phyloP scores from a whole-genome alignment of 2,329 filamentous ascomycete species.

The Pochonia chlamydosporia region DNA sequence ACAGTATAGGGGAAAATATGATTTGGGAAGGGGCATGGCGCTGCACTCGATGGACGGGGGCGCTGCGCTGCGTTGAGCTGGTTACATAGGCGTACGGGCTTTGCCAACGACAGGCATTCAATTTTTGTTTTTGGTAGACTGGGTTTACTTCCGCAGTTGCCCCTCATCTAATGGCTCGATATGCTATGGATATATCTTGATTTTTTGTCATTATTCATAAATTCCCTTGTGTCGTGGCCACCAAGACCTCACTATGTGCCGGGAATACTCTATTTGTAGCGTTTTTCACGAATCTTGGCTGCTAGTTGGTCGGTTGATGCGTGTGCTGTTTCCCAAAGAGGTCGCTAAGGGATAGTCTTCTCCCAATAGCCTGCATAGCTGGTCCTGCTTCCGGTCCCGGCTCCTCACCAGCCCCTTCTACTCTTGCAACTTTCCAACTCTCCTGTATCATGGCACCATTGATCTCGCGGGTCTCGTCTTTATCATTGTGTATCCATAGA shows the following conservation, averaged over 20 bases:
- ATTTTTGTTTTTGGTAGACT: constrained; percentile 1
- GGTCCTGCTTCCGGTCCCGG: constrained; percentile 27
- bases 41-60: background rate
- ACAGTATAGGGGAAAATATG: constrained; percentile 46
- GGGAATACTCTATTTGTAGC: too few relatives aligned
- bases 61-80: background rate
- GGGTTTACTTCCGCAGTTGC: background rate
- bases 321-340: constrained; percentile 33
- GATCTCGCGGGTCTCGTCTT: constrained; percentile 35
- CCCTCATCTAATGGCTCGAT: background rate
- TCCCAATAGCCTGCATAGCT: constrained; percentile 38
- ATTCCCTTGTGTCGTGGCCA: background rate
- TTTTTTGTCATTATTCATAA: background rate
- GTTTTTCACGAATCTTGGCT: too few relatives aligned
- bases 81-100: constrained; percentile 5
- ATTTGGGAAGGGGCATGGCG: background rate
- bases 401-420: constrained; percentile 20
- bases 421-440: constrained; percentile 33
- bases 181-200: background rate
- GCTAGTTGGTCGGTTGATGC: background rate
- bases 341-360: constrained; percentile 38
- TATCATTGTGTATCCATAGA: constrained; percentile 49
- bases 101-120: background rate
- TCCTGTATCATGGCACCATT: constrained; percentile 37
- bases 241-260: too few relatives aligned